A percentile compares a stretch with the other conserved stretches of the same genome.
Evolutionary conservation across 768 basidiomycete genomes (phyloP).

Genomic region (Mycena filopes): DNA sequence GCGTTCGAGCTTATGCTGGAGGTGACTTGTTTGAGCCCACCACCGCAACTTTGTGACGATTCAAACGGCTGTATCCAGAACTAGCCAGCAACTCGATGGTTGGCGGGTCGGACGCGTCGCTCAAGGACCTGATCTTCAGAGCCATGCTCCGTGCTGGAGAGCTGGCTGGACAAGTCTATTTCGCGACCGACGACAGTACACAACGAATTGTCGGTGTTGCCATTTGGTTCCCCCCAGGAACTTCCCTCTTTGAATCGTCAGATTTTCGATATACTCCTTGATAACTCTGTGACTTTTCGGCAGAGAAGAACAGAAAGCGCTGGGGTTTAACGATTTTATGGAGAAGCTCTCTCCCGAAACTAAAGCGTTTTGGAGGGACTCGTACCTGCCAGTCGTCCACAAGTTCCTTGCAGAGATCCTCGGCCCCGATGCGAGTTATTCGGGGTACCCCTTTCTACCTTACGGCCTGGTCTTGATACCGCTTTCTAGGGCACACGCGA

Average conservation of each 20-base stretch:
- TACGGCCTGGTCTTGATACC: background rate
- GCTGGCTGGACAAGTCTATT: conserved; percentile 42
- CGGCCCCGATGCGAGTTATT: conserved; percentile 17
- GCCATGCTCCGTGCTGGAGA: conserved; percentile 40
- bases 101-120: conserved; percentile 38
- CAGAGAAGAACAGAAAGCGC: conserved; percentile 40
- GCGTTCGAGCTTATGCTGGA: conserved; percentile 20
- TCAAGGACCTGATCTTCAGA: conserved; percentile 38
- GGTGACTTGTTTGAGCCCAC: background rate
- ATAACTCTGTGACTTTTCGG: background rate
- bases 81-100: conserved; percentile 39
- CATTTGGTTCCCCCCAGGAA: conserved; percentile 46
- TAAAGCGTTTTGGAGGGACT: conserved; percentile 38
- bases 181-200: conserved; percentile 35
- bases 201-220: conserved; percentile 41
- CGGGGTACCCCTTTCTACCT: no score
- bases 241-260: conserved; percentile 45
- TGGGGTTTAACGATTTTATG: conserved; percentile 43
- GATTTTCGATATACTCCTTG: conserved; percentile 10
- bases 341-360: conserved; percentile 36
- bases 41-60: background rate
- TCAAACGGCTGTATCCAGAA: conserved; percentile 32
- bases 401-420: conserved; percentile 14
- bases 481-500: conserved; percentile 38
- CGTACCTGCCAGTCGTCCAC: conserved; percentile 23